These are phyloP conservation scores for Chlorella sp. DNA, from an alignment of 139 green algal genomes.

Conservation along the genomic window DNA sequence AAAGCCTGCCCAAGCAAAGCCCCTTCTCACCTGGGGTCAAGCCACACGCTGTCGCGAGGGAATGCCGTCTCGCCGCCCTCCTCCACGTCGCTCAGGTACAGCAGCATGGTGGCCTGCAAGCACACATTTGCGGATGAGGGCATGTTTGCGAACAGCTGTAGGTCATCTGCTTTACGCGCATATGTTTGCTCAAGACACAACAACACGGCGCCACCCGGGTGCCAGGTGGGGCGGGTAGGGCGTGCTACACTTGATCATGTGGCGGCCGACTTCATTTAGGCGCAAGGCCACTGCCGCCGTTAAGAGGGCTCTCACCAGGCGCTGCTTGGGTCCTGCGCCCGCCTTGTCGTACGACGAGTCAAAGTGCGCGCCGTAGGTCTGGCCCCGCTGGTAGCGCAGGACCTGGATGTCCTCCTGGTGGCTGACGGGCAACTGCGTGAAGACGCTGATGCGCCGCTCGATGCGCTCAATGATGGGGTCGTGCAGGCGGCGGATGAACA, in stretches of 20 bases:
- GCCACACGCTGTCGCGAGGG: conserved; percentile 37
- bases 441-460: conserved; percentile 34
- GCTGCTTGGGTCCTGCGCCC: conserved; percentile 27
- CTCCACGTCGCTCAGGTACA: conserved; percentile 32
- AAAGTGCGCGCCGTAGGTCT: conserved; percentile 51
- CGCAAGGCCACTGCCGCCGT: too few species aligned
- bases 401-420: conserved; percentile 39
- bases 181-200: background rate
- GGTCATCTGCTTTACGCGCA: too few species aligned
- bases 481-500: conserved; percentile 15
- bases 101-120: background rate
- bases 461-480: conserved; percentile 36
- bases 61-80: conserved; percentile 57
- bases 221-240: too few species aligned
- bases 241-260: background rate
- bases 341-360: conserved; percentile 32
- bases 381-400: conserved; percentile 37
- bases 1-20: background rate
- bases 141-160: background rate
- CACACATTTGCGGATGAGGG: background rate
- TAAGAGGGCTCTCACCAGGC: too few species aligned
- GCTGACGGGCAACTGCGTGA: conserved; percentile 37
- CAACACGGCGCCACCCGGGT: background rate
- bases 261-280: too few species aligned
- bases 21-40: conserved; percentile 7